A percentile compares a stretch with the other conserved stretches of the same genome.
These are phyloP conservation scores for Astrothelium subdiscretum DNA, from an alignment of 495 filamentous ascomycete genomes.

Conservation along the genomic window DNA sequence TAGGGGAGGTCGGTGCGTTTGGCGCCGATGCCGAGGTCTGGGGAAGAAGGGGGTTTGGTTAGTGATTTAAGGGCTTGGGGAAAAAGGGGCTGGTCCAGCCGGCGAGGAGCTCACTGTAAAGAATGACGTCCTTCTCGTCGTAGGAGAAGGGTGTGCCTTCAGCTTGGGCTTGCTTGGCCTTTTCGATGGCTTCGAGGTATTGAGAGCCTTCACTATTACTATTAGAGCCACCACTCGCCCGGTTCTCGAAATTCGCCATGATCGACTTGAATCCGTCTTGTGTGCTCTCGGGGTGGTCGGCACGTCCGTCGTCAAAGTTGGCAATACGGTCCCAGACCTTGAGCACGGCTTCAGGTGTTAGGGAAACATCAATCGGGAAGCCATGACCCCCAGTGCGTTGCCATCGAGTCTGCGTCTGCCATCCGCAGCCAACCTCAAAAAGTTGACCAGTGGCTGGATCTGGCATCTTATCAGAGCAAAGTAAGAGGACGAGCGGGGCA, in stretches of 20 bases:
- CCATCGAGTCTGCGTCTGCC: conserved; percentile 87
- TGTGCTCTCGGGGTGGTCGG: conserved; percentile 74
- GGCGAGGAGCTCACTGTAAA: conserved; percentile 52
- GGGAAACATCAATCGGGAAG: conserved; percentile 79
- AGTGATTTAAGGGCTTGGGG: conserved; percentile 4
- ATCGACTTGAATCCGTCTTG: conserved; percentile 72
- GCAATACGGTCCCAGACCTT: conserved; percentile 68
- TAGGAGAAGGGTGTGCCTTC: conserved; percentile 72
- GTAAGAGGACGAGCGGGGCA: conserved; percentile 78
- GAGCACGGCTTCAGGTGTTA: conserved; percentile 78
- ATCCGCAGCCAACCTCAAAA: conserved; percentile 95
- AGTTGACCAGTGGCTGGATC: conserved; percentile 75
- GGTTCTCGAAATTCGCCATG: conserved; percentile 86
- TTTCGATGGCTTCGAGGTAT: conserved; percentile 58
- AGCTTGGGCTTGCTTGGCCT: conserved; percentile 58
- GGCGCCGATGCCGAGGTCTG: conserved; percentile 77
- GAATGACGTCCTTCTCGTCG: conserved; percentile 74
- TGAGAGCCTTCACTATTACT: conserved; percentile 26
- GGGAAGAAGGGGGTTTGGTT: neutral
- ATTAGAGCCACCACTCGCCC: conserved; percentile 13
- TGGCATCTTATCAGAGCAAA: conserved; percentile 81
- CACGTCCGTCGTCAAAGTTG: conserved; percentile 80
- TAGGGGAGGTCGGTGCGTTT: conserved; percentile 82
- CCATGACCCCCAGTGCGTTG: conserved; percentile 83
- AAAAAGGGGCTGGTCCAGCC: neutral